Base-by-base conservation (phyloP, 345 rosid genomes). In the Syzygium oleosum region DNA sequence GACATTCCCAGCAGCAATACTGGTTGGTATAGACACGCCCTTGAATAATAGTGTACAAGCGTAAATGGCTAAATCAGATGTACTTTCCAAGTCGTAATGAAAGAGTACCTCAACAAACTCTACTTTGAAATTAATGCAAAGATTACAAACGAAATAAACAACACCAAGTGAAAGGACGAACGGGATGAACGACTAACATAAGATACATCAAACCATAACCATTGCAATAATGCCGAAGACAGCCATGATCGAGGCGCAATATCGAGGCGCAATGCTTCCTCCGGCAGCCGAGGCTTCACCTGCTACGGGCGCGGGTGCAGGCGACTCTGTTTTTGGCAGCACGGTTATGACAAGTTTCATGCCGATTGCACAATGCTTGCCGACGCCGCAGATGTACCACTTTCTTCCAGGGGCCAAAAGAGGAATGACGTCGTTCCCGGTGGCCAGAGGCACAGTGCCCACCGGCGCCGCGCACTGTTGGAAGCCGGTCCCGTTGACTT, bases 331-430 rank as follows among this genome's bases (percentile, higher is more conserved):
- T 22, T 59, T 46, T 19, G 87, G 87, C 84, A 86, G 46, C 29
- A 87, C 88, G 12, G 43, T 49, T 12, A 88, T 83, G 52, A 52
- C 51, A 3, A 88, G 85, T 61, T 88, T 90, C 89, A 85, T 86
- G 23, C 88, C 87, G 1, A n/a, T 3, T 25, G 19, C 85, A 23
- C 91, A 88, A 34, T 90, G 90, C 43, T 54, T 85, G 52, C 53
- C 23, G 6, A 84, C 7, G n/a, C 90, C 63, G 0, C 90, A 88
- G 52, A 88, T 85, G 87, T 77, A 85, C 89, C 87, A 87, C 25
- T 90, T 68, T 22, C 10, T 85, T 12, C 90, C 88, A 2, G 89
- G 84, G 21, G 9, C 49, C 34, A 56, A 25, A 15, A 87, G 88
- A 5, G 65, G 17, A 51, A 89, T 49, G 51, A 22, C 52, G 51